A percentile compares a stretch with the other conserved stretches of the same genome.
Conservation (phyloP, 768 basidiomycete genomes). For the Mycena galopus region DNA sequence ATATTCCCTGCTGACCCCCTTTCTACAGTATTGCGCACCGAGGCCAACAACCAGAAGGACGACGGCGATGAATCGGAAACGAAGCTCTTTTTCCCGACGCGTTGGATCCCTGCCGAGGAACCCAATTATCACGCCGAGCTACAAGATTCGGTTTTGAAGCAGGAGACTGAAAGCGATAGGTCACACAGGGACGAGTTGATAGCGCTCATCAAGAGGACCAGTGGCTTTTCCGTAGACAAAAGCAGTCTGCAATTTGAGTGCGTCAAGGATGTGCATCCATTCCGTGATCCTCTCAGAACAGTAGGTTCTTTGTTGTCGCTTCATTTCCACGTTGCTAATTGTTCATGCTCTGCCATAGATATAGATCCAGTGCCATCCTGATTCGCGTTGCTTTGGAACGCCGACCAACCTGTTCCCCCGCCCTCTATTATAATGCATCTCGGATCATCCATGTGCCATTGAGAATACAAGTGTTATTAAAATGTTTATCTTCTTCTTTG, state of each 20-base stretch:
- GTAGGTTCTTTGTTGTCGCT: not conserved
- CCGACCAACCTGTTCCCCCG: too few species aligned
- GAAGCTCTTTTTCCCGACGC: not conserved
- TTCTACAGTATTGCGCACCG: too few species aligned
- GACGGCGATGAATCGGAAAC: not conserved
- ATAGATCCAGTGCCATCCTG: not conserved
- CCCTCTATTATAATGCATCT: too few species aligned
- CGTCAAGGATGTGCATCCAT: slow-evolving; percentile 16
- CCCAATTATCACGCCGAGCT: not conserved
- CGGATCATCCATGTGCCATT: too few species aligned
- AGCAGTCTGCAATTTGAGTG: slow-evolving; percentile 6
- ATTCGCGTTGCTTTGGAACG: not conserved
- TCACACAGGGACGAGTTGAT: not conserved
- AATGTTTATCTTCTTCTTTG: too few species aligned
- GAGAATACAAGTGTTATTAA: too few species aligned
- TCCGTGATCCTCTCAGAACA: slow-evolving; percentile 3
- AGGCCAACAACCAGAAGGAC: not conserved
- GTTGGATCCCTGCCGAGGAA: not conserved
- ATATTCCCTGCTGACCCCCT: too few species aligned
- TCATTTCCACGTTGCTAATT: not conserved
- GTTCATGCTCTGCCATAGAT: slow-evolving; percentile 5
- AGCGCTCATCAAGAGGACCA: not conserved
- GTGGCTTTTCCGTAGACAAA: slow-evolving; percentile 1
- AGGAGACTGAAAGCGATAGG: not conserved
- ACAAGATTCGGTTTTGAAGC: not conserved